Base-by-base conservation (phyloP, 495 filamentous ascomycete genomes). In the Aspergillus indologenus region DNA sequence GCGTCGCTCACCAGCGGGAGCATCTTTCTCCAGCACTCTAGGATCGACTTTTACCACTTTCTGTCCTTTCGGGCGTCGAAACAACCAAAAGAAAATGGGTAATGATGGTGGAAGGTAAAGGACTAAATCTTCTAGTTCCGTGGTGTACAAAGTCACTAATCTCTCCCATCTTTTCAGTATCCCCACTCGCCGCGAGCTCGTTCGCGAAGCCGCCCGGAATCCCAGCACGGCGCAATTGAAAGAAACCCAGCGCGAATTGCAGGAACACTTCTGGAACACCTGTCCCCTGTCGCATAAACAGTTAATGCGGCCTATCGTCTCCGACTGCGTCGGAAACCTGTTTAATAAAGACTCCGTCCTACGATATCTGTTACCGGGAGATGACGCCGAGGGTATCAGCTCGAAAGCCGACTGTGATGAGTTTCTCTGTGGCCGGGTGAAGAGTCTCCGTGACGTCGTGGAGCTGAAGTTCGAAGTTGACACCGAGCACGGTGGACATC, bases 301-400 rank as follows among this genome's bases (percentile, higher is more conserved):
- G 0, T 80, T 98, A 3, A 73, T 83, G 2, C 73, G 81, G 15
- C 89, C 92, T 1, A 78, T 92, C 1, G 93, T 98, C 15, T 93
- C 90, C 0, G 94, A 99, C 73, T 87, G 80, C 29, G 79, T 82
- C 4, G 95, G 94, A 0, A 87, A 87, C 20, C 84, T 99, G 1
- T 99, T 96, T 77, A 98, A 96, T 67, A 98, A 97, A 71, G 92
- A 98, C 68, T 85, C 90, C 0, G 81, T 98, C 45, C 75, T 99
- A 43, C 86, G 90, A 63, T 89, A 86, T 55, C 79, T 99, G 2
- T 80, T 97, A 20, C 85, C 85, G 19, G 76, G 79, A 47, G 82
- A 85, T 54, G 83, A 86, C 43, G 72, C 72, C 64, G 74, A 71
- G 65, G 77, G 69, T 55, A 78, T 79, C 60, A 79, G 72, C 64